These are phyloP conservation scores for Auxenochlorella pyrenoidosa DNA, from an alignment of 139 green algal species.

Conservation along the genomic window DNA sequence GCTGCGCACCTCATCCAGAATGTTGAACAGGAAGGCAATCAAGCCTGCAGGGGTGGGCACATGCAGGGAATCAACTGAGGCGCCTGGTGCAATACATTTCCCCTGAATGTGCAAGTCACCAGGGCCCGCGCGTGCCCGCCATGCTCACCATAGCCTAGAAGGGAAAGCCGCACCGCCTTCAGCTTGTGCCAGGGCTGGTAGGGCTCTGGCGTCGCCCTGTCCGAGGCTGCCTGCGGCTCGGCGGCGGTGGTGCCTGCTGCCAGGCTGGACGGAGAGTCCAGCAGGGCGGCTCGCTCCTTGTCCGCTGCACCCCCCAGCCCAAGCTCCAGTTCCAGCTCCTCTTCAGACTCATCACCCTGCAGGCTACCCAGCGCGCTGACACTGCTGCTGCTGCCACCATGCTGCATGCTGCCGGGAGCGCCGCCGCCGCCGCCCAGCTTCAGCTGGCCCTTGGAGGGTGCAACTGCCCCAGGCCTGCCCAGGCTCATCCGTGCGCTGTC, in stretches of 20 bases:
- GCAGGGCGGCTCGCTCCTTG: background rate
- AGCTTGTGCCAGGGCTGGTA: conserved; percentile 51
- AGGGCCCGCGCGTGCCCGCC: no score
- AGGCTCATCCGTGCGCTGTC: background rate
- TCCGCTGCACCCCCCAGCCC: background rate
- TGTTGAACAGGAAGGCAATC: conserved; percentile 65
- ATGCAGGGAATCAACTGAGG: no score
- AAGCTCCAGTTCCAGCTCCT: background rate
- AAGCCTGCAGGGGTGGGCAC: background rate
- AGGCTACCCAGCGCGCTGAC: background rate
- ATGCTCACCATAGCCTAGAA: conserved; percentile 59
- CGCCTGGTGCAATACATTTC: no score
- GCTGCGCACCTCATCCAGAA: conserved; percentile 48
- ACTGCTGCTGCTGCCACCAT: background rate
- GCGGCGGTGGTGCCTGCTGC: background rate
- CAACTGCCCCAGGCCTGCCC: background rate
- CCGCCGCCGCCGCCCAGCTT: background rate
- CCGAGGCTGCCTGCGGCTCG: background rate
- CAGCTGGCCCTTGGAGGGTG: background rate
- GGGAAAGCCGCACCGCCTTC: conserved; percentile 45
- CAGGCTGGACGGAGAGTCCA: background rate
- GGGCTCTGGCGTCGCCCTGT: background rate
- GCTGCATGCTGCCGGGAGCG: background rate
- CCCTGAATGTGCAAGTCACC: no score
- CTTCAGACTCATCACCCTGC: background rate